A percentile compares a stretch with the other conserved stretches of the same genome.
Conservation (phyloP, 352 stramenopile species). For the Phytophthora megakarya region DNA sequence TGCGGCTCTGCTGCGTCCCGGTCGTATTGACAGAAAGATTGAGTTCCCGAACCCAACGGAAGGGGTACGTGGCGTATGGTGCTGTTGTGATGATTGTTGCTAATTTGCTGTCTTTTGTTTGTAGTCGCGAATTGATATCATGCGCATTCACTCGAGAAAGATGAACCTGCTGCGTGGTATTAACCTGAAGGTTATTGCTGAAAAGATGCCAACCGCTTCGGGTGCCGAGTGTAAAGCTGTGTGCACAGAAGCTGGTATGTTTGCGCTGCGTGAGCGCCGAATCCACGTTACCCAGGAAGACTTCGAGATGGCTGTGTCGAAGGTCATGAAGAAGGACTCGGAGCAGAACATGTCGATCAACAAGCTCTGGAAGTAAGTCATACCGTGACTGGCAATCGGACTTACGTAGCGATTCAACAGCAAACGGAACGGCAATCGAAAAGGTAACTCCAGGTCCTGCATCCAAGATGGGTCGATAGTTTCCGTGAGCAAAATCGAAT, state of each 20-base stretch:
- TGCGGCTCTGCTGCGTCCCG: conserved; percentile 95
- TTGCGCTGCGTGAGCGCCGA: conserved; percentile 98
- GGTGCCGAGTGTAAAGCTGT: conserved; percentile 99
- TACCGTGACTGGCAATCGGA: neutral
- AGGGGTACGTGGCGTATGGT: conserved; percentile 57
- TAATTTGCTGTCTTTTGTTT: conserved; percentile 27
- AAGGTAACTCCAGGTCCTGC: neutral
- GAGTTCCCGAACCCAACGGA: conserved; percentile 99
- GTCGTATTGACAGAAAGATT: conserved; percentile 99
- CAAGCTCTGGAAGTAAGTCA: conserved; percentile 99
- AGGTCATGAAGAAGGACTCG: conserved; percentile 99
- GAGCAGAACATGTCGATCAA: conserved; percentile 98
- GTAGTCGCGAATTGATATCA: conserved; percentile 95
- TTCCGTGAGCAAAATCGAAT: conserved; percentile 34
- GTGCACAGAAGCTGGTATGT: conserved; percentile 99
- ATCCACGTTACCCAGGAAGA: conserved; percentile 99
- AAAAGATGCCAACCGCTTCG: conserved; percentile 98
- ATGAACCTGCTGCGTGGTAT: conserved; percentile 99
- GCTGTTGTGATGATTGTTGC: neutral
- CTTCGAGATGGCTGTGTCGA: conserved; percentile 99
- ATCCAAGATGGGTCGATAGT: neutral
- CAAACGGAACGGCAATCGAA: conserved; percentile 12
- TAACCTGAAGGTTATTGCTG: conserved; percentile 97
- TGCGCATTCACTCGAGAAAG: conserved; percentile 98
- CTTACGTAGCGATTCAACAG: conserved; percentile 16